Conservation (phyloP, 176 grass and related monocot species). For the Melocanna baccifera region DNA sequence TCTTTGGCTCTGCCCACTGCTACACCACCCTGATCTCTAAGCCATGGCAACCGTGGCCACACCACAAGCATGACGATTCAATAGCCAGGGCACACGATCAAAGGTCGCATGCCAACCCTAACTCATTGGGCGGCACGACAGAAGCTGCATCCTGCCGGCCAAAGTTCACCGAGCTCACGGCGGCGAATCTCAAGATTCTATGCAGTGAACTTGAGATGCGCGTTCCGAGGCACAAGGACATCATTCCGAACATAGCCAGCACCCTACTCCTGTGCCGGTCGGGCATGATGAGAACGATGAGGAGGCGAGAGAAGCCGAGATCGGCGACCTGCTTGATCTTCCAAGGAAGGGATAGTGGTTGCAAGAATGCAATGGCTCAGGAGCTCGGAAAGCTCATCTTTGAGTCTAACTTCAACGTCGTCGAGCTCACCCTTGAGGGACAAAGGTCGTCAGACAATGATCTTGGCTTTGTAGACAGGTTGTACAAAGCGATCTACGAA, state of each 20-base stretch:
- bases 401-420: no score
- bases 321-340: conserved; percentile 61
- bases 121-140: neutral
- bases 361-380: conserved; percentile 46
- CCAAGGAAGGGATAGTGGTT: conserved; percentile 43
- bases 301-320: conserved; percentile 14
- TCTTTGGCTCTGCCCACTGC: no score
- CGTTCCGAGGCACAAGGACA: conserved; percentile 40
- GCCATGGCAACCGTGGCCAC: conserved; percentile 27
- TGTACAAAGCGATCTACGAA: conserved; percentile 40
- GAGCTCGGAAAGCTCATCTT: conserved; percentile 68
- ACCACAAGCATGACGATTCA: neutral
- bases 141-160: neutral
- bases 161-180: conserved; percentile 70
- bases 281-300: conserved; percentile 32
- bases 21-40: no score
- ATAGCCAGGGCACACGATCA: neutral
- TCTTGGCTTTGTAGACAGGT: neutral
- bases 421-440: conserved; percentile 22
- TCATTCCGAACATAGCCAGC: conserved; percentile 51
- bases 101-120: conserved; percentile 12
- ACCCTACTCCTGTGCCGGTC: conserved; percentile 60
- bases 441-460: neutral
- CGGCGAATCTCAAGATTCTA: conserved; percentile 66
- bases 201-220: conserved; percentile 48